Evolutionary conservation across 2,329 filamentous ascomycete species (phyloP).

Genomic region (Venturia oleaginea): DNA sequence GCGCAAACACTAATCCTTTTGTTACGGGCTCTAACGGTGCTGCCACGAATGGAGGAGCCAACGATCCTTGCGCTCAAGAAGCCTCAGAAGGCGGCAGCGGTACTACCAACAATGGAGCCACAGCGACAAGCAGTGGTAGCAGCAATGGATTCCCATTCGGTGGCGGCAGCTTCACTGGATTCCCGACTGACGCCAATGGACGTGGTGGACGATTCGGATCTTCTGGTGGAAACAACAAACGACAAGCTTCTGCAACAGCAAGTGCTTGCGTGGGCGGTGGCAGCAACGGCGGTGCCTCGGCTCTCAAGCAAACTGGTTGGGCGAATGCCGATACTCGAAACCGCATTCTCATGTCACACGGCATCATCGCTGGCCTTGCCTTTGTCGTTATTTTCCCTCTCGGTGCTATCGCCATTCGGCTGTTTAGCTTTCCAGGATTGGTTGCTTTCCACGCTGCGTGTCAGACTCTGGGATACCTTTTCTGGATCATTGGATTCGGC

Average conservation of each 20-base stretch:
- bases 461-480: slow-evolving; percentile 39
- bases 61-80: not conserved
- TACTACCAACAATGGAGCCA: not conserved
- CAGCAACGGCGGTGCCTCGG: slow-evolving; percentile 13
- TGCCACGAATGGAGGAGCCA: not conserved
- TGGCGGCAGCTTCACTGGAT: not conserved
- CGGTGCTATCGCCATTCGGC: slow-evolving; percentile 35
- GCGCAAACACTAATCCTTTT: slow-evolving; percentile 33
- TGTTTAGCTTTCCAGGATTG: slow-evolving; percentile 34
- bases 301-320: not conserved
- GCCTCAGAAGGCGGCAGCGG: not conserved
- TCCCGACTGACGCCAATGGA: not conserved
- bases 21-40: slow-evolving; percentile 14
- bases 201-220: not conserved
- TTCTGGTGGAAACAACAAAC: slow-evolving; percentile 12
- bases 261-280: slow-evolving; percentile 9
- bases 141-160: slow-evolving; percentile 1
- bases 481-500: slow-evolving; percentile 41
- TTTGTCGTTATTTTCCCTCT: slow-evolving; percentile 38
- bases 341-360: slow-evolving; percentile 35
- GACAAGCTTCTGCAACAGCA: not conserved
- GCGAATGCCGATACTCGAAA: slow-evolving; percentile 9
- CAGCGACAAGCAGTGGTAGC: slow-evolving; percentile 11
- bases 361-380: slow-evolving; percentile 33
- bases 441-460: slow-evolving; percentile 37